Evolutionary conservation across 208 protist species (phyloP), one percentile per base, ranked within the genome.

Genomic region (Naegleria lovaniensis): DNA sequence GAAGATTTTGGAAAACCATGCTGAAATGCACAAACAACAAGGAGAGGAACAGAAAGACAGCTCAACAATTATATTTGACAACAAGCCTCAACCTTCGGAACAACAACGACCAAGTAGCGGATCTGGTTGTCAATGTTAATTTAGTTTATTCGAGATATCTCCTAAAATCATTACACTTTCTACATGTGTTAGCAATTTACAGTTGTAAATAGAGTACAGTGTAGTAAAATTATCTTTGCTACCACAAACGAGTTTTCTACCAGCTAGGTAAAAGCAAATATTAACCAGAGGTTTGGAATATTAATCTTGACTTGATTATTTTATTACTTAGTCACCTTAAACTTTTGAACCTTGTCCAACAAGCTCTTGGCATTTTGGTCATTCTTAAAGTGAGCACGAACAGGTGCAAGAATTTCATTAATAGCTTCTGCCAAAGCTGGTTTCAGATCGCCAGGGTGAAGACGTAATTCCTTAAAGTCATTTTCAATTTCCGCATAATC

Each of bases 341-440:
- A 98, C 0, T 92, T 93, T 90, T 95, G 96, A n/a, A 99, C 97
- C 84, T 94, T 91, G 88, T 96, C 94, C 25, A 99, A 93, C 40
- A 99, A 93, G 16, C 92, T 91, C 59, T 94, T 94, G 29, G 98
- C 98, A 75, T 95, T 92, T 3, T 93, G 86, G 92, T 98, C 94
- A 52, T 94, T 93, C 0, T 91, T 89, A 83, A 99, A 99, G 94
- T 99, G 97, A 39, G 96, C 91, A 36, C 98, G 94, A 16, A 99
- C 97, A 41, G 98, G 98, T 40, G 98, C 95, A 7, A 99, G 93
- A 13, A 98, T 92, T 11, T 9, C 39, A 93, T 99, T 99, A 84
- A 99, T 93, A 39, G 94, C 94, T 5, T 83, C 76, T 58, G 96
- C 94, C 39, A 99, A 93, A 29, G 91, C 93, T 89, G 92, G 91